Base-by-base conservation (phyloP, 2,329 filamentous ascomycete species). In the Davidsoniella eucalypti region DNA sequence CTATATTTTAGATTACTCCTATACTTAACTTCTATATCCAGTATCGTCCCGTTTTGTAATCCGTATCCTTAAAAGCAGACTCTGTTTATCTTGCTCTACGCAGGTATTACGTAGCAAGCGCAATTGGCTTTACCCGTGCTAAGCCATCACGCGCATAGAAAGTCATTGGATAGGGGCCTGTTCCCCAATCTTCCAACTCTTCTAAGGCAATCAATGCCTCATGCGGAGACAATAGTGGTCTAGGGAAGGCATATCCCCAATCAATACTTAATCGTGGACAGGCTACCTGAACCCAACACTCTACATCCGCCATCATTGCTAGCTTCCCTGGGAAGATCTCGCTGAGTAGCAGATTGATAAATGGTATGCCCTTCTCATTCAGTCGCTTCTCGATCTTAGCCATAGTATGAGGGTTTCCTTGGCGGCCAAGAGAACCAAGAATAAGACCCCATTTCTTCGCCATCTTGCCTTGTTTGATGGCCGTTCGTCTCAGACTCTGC, bases 241-340 rank as follows among this genome's bases (percentile, higher is more conserved):
- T 69, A 1, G 87, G 77, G 61, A 98, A 98, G 0, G 92, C 92
- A 67, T 96, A 96, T 0, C 92, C 92, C 92, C 92, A 98, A 66
- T 98, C 92, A 57, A 98, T 98, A 64, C 90, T 96, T 62, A 98
- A 62, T 46, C 92, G 71, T n/a, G 92, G 92, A 65, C 92, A 98
- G 4, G 92, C 92, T 47, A 98, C 87, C 66, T 98, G 92, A 38
- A 98, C 90, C 92, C 92, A 98, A 58, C 87, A 94, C 61, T 95
- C 90, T 2, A 98, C 85, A 60, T 96, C 90, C 26, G 69, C 67
- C 87, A 98, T 95, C 70, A 92, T 80, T 0, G 86, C 87, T 56
- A 98, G 67, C 67, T 96, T 98, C 0, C 87, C 88, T 0, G 93
- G 92, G 63, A 96, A 95, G 50, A 98, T 96, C 69, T 98, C 92